Percentiles rank a stretch among this genome's conserved stretches.
phyloP scores from a whole-genome alignment of 1,139 yeast genomes.

The Candida tropicalis region DNA sequence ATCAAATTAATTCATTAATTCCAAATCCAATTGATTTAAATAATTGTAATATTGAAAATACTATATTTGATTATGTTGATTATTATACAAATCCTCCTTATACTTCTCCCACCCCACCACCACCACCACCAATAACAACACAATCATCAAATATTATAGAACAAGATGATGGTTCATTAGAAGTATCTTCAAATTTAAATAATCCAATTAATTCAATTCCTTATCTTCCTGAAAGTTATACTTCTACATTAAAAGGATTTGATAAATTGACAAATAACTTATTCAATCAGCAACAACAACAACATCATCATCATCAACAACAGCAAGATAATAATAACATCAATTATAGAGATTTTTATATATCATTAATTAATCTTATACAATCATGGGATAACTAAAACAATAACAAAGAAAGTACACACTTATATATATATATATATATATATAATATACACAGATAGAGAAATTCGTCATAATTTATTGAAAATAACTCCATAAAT shows the following conservation, averaged over 20 bases:
- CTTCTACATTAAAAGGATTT: constrained; percentile 10
- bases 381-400: constrained; percentile 15
- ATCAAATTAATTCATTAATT: constrained; percentile 22
- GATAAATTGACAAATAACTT: constrained; percentile 5
- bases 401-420: not conserved
- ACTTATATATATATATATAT: not conserved
- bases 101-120: no score
- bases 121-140: no score
- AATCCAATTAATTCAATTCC: constrained; percentile 10
- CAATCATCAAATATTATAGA: no score
- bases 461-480: no score
- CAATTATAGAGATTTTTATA: constrained; percentile 9
- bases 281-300: not conserved
- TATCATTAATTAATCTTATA: constrained; percentile 13
- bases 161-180: no score
- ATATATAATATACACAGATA: no score
- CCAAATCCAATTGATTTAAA: constrained; percentile 19
- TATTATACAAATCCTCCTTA: constrained; percentile 2
- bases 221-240: constrained; percentile 13
- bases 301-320: not conserved
- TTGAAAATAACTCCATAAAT: constrained; percentile 4
- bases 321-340: not conserved
- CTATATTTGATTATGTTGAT: constrained; percentile 8
- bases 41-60: constrained; percentile 8
- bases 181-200: not conserved